Conservation (phyloP, 331 rosid species). For the Quercus phellos region DNA sequence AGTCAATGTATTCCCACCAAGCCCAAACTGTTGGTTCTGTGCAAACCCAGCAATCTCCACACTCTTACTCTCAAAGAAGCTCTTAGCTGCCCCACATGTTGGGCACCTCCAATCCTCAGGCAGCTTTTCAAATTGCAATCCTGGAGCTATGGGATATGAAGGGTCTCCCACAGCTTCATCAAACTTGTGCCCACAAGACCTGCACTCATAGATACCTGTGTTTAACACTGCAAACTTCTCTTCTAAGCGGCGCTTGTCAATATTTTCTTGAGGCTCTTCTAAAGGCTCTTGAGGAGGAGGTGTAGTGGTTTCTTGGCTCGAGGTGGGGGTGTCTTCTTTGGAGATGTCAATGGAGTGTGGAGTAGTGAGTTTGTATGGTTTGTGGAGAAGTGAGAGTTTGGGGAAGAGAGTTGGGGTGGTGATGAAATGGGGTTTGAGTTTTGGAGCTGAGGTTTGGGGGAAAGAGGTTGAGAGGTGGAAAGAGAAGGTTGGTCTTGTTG, state of each 20-base stretch:
- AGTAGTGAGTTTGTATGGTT: conserved; percentile 13
- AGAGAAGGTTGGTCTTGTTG: conserved; percentile 50
- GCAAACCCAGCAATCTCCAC: conserved; percentile 98
- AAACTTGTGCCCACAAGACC: conserved; percentile 86
- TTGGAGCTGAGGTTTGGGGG: conserved; percentile 29
- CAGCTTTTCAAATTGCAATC: conserved; percentile 64
- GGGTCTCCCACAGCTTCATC: conserved; percentile 86
- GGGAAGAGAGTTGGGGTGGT: conserved; percentile 10
- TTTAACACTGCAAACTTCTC: conserved; percentile 90
- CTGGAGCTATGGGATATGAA: conserved; percentile 78
- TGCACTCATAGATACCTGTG: conserved; percentile 86
- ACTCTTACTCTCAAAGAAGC: conserved; percentile 85
- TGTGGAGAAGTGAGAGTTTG: conserved; percentile 21
- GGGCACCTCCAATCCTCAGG: conserved; percentile 97
- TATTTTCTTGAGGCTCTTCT: conserved; percentile 4
- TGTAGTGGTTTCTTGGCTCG: conserved; percentile 27
- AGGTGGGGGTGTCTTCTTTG: conserved; percentile 65
- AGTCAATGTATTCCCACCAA: conserved; percentile 82
- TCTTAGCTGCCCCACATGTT: conserved; percentile 84
- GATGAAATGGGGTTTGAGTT: conserved; percentile 32
- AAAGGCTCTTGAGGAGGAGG: conserved; percentile 1
- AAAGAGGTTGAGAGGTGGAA: conserved; percentile 53
- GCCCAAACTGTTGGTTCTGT: conserved; percentile 88
- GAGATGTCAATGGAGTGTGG: conserved; percentile 65
- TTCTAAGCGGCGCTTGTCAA: conserved; percentile 65